Evolutionary conservation across 805 yeast genomes (phyloP), one percentile per base, ranked within the genome.

Genomic region (Candida namnaoensis): DNA sequence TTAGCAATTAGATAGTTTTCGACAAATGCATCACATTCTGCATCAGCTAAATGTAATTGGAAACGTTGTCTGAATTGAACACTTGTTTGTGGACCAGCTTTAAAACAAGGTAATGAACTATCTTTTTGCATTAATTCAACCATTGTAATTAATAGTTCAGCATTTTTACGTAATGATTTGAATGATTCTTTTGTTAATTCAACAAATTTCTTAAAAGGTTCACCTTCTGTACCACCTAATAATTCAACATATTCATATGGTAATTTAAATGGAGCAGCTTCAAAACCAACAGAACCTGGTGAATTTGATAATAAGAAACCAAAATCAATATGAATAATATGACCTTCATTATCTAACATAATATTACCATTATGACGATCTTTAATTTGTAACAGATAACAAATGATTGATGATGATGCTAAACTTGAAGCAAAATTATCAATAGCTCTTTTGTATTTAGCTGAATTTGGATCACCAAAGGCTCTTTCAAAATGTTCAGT

Each of bases 361-460:
- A 93, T 90, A 60, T 93, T 93, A 55, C 99, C 99, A 57, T 91
- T 91, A 58, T 91, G 99, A 50, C 99, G 76, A 61, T 93, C 99
- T 59, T 93, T 93, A 45, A 93, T 86, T 64, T 91, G 98, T 39
- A 93, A 66, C 35, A 91, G 66, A 51, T 88, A 93, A 46, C 96
- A 88, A 32, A 93, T 81, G 14, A 93, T 79, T 0, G 97, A 88
- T 61, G 91, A 93, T 0, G 95, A 83, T 0, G 99, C 98, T 49
- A 93, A 68, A 15, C 96, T 87, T 38, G 72, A 71, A 2, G 95
- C 85, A 62, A 93, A 93, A 50, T 83, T 84, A 37, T 80, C 82
- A 56, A 88, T 95, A 0, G 98, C 97, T 42, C 74, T 68, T 52
- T 69, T 76, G 61, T 79, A 86, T 42, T 71, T 71, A 9, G 65